Percentiles rank a stretch among this genome's conserved stretches.
Conservation (phyloP, 2,329 filamentous ascomycete species). For the Huntiella savannae region DNA sequence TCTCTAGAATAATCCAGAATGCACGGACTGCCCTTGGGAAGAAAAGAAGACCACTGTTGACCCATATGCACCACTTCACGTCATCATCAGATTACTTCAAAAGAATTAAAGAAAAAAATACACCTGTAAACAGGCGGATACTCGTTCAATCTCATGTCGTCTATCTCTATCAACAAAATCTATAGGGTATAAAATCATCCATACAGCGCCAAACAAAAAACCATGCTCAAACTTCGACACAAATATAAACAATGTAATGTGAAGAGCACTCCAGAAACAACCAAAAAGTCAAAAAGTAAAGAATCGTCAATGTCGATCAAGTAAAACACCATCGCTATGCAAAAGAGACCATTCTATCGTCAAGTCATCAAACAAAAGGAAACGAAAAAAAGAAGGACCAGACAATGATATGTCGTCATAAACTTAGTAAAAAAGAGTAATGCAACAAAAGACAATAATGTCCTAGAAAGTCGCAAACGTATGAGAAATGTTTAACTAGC, state of each 20-base stretch:
- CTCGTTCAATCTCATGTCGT: not conserved
- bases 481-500: not conserved
- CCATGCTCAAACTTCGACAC: not conserved
- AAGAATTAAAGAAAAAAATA: not conserved
- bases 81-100: not conserved
- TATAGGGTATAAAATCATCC: not conserved
- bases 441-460: not conserved
- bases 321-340: not conserved
- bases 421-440: not conserved
- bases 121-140: not conserved
- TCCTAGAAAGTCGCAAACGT: not conserved
- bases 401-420: not conserved
- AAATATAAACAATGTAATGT: not conserved
- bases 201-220: not conserved
- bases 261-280: not conserved
- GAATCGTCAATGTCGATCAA: not conserved
- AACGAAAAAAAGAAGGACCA: slow-evolving; percentile 2
- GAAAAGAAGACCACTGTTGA: too few relatives aligned
- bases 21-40: not conserved
- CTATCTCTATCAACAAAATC: not conserved
- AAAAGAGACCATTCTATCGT: not conserved
- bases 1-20: not conserved
- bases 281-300: too few relatives aligned
- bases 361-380: not conserved
- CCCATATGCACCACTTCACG: not conserved